A percentile compares a stretch with the other conserved stretches of the same genome.
Evolutionary conservation across 768 basidiomycete species (phyloP).

Genomic region (Tricholoma bakamatsutake): DNA sequence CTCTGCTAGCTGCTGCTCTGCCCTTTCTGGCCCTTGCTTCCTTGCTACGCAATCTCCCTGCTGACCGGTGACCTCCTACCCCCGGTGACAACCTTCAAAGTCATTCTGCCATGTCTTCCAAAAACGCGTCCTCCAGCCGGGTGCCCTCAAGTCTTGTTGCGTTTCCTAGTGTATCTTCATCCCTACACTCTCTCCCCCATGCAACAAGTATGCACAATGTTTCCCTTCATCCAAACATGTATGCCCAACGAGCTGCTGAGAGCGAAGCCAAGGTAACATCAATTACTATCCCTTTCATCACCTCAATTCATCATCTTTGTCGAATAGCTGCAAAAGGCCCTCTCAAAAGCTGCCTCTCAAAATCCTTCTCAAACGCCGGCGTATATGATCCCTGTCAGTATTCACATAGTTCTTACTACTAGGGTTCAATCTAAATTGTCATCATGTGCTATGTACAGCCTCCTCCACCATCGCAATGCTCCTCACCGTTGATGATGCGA

Average conservation of each 20-base stretch:
- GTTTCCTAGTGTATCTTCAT: conserved; percentile 66
- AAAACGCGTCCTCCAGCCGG: conserved; percentile 23
- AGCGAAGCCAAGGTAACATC: conserved; percentile 67
- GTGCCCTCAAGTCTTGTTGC: conserved; percentile 55
- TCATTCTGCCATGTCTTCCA: conserved; percentile 23
- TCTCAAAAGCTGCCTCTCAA: conserved; percentile 48
- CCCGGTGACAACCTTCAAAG: conserved; percentile 6
- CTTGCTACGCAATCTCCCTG: conserved; percentile 1
- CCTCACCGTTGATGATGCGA: conserved; percentile 53
- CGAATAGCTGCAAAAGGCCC: conserved; percentile 53
- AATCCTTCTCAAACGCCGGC: conserved; percentile 24
- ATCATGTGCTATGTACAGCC: conserved; percentile 22
- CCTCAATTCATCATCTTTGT: conserved; percentile 6
- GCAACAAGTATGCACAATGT: conserved; percentile 66
- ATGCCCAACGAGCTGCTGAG: conserved; percentile 59
- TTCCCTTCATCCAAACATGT: conserved; percentile 64
- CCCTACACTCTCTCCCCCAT: conserved; percentile 63
- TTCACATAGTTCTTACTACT: not conserved
- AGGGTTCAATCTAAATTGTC: conserved; percentile 5
- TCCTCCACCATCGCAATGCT: conserved; percentile 30
- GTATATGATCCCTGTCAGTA: conserved; percentile 34
- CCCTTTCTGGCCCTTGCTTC: conserved; percentile 3
- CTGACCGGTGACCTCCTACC: conserved; percentile 13
- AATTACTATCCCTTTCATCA: not conserved
- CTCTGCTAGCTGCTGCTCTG: conserved; percentile 6